Conservation (phyloP, 2,329 filamentous ascomycete genomes). For the Volutella citrinella region DNA sequence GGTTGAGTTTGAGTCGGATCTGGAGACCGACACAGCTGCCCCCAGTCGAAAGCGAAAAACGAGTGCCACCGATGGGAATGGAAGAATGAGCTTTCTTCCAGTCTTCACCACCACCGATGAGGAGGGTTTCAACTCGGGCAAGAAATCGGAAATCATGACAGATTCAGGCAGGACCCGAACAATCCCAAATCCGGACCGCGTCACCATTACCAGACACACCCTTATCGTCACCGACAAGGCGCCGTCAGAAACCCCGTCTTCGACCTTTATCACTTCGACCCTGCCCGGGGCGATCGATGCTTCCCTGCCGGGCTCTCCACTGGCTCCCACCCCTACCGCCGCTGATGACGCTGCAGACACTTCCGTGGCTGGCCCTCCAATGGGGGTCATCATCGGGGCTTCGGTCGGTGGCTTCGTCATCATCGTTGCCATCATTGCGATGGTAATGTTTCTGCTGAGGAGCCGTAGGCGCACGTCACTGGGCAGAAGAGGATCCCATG, state of each 20-base stretch:
- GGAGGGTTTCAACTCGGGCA: no score
- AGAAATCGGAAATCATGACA: no score
- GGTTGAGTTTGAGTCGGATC: no score
- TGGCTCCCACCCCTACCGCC: no score
- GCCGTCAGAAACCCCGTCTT: constrained; percentile 9
- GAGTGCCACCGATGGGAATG: no score
- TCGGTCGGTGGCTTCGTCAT: constrained; percentile 28
- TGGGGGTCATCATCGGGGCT: constrained; percentile 33
- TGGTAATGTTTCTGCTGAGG: constrained; percentile 17
- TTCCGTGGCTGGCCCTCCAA: constrained; percentile 17
- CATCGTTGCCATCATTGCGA: constrained; percentile 23
- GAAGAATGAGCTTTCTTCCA: no score
- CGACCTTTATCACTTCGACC: constrained; percentile 5
- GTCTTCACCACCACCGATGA: no score
- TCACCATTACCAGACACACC: constrained; percentile 36
- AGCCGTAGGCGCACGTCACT: constrained; percentile 19
- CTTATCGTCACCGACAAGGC: constrained; percentile 26
- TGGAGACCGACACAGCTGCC: no score
- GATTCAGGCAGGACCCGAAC: constrained; percentile 36
- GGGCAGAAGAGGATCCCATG: constrained; percentile 5
- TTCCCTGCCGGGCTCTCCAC: no score
- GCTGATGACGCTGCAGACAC: no score
- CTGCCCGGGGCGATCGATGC: no score
- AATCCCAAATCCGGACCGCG: constrained; percentile 30
- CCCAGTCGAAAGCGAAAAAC: no score